Evolutionary conservation across 2,329 filamentous ascomycete species (phyloP).

Genomic region (Colletotrichum acutatum): DNA sequence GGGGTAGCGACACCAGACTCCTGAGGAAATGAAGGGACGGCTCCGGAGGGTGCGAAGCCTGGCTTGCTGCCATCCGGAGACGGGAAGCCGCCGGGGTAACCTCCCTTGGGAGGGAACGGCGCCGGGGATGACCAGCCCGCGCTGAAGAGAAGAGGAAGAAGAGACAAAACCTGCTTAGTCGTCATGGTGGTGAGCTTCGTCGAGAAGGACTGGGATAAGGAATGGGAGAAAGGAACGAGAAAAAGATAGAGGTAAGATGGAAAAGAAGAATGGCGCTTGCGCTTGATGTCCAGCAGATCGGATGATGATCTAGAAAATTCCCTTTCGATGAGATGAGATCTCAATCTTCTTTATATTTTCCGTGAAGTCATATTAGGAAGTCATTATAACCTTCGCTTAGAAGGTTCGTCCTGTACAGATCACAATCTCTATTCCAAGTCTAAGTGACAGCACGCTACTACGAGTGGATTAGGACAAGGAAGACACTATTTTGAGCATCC

Average conservation of each 20-base stretch:
- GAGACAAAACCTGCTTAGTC: constrained; percentile 25
- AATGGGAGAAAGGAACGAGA: neutral
- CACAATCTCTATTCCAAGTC: constrained; percentile 1
- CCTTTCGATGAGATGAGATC: neutral
- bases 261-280: neutral
- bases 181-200: constrained; percentile 17
- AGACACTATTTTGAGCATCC: constrained; percentile 11
- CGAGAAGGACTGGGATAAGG: neutral
- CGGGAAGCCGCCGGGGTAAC: neutral
- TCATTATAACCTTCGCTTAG: constrained; percentile 5
- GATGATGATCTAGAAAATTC: neutral
- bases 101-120: neutral
- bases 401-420: neutral
- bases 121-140: constrained; percentile 22
- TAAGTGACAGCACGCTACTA: neutral
- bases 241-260: neutral
- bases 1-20: neutral
- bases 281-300: neutral
- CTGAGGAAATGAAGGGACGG: neutral
- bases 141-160: constrained; percentile 29
- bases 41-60: neutral
- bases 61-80: constrained; percentile 1
- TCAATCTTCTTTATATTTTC: constrained; percentile 12
- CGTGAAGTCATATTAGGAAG: neutral
- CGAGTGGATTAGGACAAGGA: constrained; percentile 16